Evolutionary conservation across 31 red algal species (phyloP).

Genomic region (Odonthalia washingtoniensis): DNA sequence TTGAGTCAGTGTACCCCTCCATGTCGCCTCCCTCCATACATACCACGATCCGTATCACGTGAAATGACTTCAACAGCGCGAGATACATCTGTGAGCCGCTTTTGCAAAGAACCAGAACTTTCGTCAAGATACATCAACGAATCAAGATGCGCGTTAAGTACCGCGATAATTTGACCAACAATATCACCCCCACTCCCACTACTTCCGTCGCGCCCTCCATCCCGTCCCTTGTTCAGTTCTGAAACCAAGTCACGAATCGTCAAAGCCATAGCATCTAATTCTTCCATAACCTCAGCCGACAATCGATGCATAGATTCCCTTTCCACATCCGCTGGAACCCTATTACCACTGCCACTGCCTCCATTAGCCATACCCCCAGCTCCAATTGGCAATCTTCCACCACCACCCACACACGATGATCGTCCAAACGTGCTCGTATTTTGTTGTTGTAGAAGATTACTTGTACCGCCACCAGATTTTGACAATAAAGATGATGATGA

Average conservation of each 20-base stretch:
- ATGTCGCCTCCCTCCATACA: conserved; percentile 53
- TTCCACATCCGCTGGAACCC: conserved; percentile 63
- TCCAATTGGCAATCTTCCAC: background rate
- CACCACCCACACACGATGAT: conserved; percentile 11
- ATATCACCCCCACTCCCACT: conserved; percentile 59
- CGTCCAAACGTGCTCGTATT: conserved; percentile 13
- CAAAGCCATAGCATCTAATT: conserved; percentile 78
- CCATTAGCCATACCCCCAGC: background rate
- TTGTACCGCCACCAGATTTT: background rate
- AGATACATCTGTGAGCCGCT: conserved; percentile 69
- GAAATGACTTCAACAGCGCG: no score
- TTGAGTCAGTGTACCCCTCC: no score
- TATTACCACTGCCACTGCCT: background rate
- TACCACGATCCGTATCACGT: conserved; percentile 66
- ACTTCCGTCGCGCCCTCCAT: conserved; percentile 14
- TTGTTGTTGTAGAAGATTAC: no score
- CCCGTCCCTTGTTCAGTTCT: no score
- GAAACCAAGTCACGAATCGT: conserved; percentile 69
- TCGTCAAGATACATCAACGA: conserved; percentile 89
- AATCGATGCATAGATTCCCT: conserved; percentile 77
- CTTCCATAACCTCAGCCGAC: conserved; percentile 70
- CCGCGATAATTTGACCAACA: conserved; percentile 82
- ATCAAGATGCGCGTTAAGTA: conserved; percentile 88
- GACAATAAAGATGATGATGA: conserved; percentile 11
- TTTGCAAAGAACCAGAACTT: conserved; percentile 67